Conservation (phyloP, 805 yeast species). For the Wickerhamomyces bovis region DNA sequence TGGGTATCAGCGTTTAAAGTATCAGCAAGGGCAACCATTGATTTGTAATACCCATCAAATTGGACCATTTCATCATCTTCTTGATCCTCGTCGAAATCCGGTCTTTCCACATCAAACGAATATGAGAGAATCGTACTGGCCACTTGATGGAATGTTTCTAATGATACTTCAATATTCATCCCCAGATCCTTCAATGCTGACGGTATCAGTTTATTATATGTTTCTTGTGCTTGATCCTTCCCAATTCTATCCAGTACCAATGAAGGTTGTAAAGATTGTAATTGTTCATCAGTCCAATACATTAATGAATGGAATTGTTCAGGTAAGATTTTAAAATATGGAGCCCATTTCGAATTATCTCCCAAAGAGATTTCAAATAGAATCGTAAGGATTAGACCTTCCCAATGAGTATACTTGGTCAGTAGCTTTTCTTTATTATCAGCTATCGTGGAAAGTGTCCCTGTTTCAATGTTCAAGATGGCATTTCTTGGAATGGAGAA, state of each 20-base stretch:
- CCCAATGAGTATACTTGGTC: slow-evolving; percentile 61
- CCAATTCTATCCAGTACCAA: slow-evolving; percentile 68
- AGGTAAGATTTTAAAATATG: slow-evolving; percentile 73
- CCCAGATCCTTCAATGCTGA: slow-evolving; percentile 33
- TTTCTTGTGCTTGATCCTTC: slow-evolving; percentile 51
- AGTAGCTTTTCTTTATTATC: slow-evolving; percentile 32
- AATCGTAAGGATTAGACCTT: slow-evolving; percentile 62
- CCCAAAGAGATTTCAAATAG: slow-evolving; percentile 51
- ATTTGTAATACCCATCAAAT: slow-evolving; percentile 47
- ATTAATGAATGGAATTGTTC: slow-evolving; percentile 56
- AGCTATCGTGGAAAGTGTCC: slow-evolving; percentile 33
- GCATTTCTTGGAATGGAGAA: slow-evolving; percentile 62
- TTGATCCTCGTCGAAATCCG: slow-evolving; percentile 27
- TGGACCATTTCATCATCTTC: slow-evolving; percentile 34
- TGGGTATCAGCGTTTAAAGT: slow-evolving; percentile 81
- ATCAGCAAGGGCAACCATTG: slow-evolving; percentile 94
- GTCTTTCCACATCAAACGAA: slow-evolving; percentile 73
- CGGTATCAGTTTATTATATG: slow-evolving; percentile 45
- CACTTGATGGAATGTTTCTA: slow-evolving; percentile 59
- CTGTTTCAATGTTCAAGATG: slow-evolving; percentile 54
- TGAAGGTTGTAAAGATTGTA: slow-evolving; percentile 59
- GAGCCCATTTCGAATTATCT: slow-evolving; percentile 52
- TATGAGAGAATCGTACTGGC: slow-evolving; percentile 86
- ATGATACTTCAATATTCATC: slow-evolving; percentile 32
- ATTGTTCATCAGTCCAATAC: slow-evolving; percentile 70